Evolutionary conservation across 805 yeast genomes (phyloP), one percentile per base, ranked within the genome.

Genomic region (Yamadazyma tumulicola): DNA sequence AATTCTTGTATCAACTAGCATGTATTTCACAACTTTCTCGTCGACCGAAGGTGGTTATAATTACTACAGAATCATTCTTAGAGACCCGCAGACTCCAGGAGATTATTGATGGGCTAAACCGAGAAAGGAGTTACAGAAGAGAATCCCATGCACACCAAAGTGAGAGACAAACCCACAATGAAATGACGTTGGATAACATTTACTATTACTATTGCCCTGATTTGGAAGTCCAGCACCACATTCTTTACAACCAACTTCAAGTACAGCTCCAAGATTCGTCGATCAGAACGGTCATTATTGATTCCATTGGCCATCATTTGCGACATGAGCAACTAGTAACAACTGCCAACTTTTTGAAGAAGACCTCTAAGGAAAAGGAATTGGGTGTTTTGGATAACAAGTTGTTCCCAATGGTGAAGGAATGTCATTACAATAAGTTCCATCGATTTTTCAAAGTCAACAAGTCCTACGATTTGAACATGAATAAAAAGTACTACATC

Each of bases 301-400:
- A 91, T 56, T 84, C 95, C 21, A 75, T 89, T 4, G 79, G 91
- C 0, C 95, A 86, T 49, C 95, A 84, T 54, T 55, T 88, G 20
- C 63, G 94, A 38, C 79, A 79, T 1, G 86, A 80, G 43, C 58
- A 50, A 17, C 37, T 46, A 3, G 39, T 46, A 2, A 51, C 77
- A 16, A 67, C 59, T 26, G 61, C 67, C 26, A 62, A 54, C 20
- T 57, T 57, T 19, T 55, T 60, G 17, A 49, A 48, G 24, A 59
- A 59, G 13, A 37, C 36, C 28, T 36, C 61, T 4, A 33, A 41
- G 11, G 31, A 35, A 27, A 60, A 53, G 35, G 55, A 51, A 18
- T 31, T 17, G 2, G 18, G 15, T 34, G 6, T 12, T 47, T 26
- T 31, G 3, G 31, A 39, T 20, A 25, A 39, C n/a, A 34, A 33